phyloP scores from a whole-genome alignment of 2,329 filamentous ascomycete species.

The Trichophyton mentagrophytes region DNA sequence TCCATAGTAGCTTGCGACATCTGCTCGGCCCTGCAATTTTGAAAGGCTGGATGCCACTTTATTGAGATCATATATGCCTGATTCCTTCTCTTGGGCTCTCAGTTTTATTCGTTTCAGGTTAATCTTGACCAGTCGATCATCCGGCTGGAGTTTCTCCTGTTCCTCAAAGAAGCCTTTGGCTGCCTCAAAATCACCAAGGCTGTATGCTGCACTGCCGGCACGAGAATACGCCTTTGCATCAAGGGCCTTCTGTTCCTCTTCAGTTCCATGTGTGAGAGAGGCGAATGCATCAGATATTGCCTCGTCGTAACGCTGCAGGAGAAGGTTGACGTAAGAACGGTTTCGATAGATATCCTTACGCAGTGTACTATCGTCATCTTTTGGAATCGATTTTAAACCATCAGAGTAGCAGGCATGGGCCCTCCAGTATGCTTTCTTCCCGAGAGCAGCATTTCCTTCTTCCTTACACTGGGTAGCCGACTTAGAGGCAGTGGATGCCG shows the following conservation, averaged over 20 bases:
- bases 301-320: not conserved
- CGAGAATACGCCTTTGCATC: not conserved
- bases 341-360: not conserved
- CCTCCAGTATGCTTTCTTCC: not conserved
- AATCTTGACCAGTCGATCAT: slow-evolving; percentile 7
- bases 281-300: not conserved
- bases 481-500: not conserved
- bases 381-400: not conserved
- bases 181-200: not conserved
- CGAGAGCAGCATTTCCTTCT: not conserved
- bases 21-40: not conserved
- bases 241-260: not conserved
- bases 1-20: not conserved
- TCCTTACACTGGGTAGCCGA: not conserved
- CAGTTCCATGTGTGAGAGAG: not conserved
- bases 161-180: not conserved
- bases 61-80: slow-evolving; percentile 12
- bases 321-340: slow-evolving; percentile 1
- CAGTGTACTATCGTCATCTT: not conserved
- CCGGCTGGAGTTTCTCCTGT: not conserved
- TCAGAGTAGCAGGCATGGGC: not conserved
- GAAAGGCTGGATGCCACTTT: not conserved
- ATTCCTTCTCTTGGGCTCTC: slow-evolving; percentile 15
- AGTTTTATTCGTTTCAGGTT: slow-evolving; percentile 20
- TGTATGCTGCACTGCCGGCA: not conserved